These are phyloP conservation scores for Colletotrichum lupini DNA, from an alignment of 2,329 filamentous ascomycete species.

Conservation along the genomic window DNA sequence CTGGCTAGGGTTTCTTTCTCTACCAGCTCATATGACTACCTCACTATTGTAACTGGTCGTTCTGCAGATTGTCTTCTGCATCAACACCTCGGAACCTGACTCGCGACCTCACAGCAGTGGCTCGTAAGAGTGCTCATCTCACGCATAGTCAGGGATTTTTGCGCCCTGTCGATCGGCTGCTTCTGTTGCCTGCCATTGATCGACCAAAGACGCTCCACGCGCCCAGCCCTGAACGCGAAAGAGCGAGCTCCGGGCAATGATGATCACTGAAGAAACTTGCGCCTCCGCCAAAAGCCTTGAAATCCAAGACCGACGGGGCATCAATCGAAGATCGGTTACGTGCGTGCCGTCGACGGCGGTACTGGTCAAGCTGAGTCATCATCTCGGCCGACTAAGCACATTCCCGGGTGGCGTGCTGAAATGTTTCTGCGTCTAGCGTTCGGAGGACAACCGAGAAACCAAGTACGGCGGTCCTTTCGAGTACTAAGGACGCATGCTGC, in stretches of 20 bases:
- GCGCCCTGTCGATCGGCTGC: conserved; percentile 30
- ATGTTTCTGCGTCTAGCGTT: background rate
- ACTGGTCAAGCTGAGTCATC: background rate
- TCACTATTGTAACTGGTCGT: background rate
- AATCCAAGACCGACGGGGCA: background rate
- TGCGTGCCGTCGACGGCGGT: background rate
- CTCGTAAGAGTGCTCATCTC: conserved; percentile 1
- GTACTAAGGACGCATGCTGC: background rate
- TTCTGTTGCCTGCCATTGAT: conserved; percentile 24
- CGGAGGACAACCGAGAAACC: background rate
- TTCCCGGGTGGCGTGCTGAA: background rate
- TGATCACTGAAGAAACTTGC: conserved; percentile 17
- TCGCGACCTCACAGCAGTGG: conserved; percentile 1
- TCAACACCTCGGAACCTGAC: conserved; percentile 2
- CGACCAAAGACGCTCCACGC: conserved; percentile 21
- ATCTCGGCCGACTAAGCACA: background rate
- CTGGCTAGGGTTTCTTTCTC: background rate
- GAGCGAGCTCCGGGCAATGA: conserved; percentile 3
- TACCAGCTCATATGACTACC: conserved; percentile 1
- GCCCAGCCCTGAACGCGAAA: conserved; percentile 8
- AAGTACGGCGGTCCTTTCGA: background rate
- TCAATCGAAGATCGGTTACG: background rate
- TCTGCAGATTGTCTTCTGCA: background rate
- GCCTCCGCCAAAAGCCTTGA: conserved; percentile 2
- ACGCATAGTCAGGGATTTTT: conserved; percentile 20